These are phyloP conservation scores for Aegilops tauschii DNA, from an alignment of 176 grass and related monocot species.

Conservation along the genomic window DNA sequence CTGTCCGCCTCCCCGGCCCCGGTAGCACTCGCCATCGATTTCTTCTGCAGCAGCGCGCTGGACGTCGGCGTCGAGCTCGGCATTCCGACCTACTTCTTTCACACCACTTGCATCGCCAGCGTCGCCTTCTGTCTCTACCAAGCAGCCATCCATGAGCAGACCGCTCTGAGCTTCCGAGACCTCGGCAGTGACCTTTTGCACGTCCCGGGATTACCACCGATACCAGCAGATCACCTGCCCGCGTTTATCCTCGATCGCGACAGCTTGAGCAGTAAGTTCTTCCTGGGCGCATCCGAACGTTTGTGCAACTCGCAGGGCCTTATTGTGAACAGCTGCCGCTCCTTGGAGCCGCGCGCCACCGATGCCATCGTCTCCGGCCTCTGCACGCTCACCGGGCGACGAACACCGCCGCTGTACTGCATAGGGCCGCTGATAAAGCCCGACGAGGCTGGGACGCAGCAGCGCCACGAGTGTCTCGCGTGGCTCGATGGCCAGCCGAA, in stretches of 20 bases:
- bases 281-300: conserved; percentile 5
- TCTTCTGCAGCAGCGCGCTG: conserved; percentile 37
- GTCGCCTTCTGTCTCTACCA: conserved; percentile 8
- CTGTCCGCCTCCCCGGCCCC: background rate
- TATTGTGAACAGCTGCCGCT: conserved; percentile 51
- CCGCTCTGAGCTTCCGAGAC: background rate
- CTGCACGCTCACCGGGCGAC: background rate
- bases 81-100: background rate
- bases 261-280: background rate
- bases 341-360: conserved; percentile 43
- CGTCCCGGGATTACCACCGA: conserved; percentile 6
- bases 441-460: background rate
- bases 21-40: conserved; percentile 38
- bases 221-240: conserved; percentile 37
- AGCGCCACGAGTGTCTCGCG: conserved; percentile 30
- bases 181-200: background rate
- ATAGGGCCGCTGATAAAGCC: conserved; percentile 45
- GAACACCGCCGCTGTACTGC: conserved; percentile 5
- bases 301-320: conserved; percentile 27
- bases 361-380: conserved; percentile 19
- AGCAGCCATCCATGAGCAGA: background rate
- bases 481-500: conserved; percentile 44
- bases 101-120: conserved; percentile 18
- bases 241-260: conserved; percentile 19
- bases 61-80: conserved; percentile 42